Base-by-base conservation (phyloP, 164 flowering plant species). In the Dillenia suffruticosa region DNA sequence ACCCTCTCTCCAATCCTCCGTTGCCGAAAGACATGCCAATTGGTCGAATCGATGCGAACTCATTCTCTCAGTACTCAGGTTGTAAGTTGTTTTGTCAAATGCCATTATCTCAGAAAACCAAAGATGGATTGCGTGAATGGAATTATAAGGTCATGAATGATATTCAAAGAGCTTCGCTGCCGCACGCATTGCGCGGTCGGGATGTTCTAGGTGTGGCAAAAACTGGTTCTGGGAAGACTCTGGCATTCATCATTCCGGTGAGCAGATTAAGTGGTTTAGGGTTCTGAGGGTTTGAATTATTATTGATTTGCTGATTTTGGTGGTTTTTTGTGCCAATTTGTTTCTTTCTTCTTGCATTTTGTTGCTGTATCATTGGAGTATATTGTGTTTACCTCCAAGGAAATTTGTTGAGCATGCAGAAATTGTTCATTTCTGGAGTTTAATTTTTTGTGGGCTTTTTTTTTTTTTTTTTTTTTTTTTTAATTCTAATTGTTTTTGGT, bases 181-280 rank as follows among this genome's bases (percentile, higher is more conserved):
- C 97, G 1, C 97, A 92, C 63, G 72, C 97, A 5, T 76, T 95
- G 12, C 84, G 96, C 46, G 96, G 97, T 9, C 72, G 97, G 0
- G 99, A 95, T 63, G 84, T 95, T 56, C 90, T 90, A 3, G 99
- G 99, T 16, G 97, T 97, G 0, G 99, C 99, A 0, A 88, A 88
- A 64, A 95, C 99, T 24, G 99, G 97, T 10, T 92, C 97, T 1
- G 99, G 99, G 10, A 95, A 92, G 74, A 90, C 97, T 9, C 77
- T 95, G 10, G 96, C 99, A 11, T 95, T 92, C 68, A 46, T 95
- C 46, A 81, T 95, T 16, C 99, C 99, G 61, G 99, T 92, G 46
- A 73, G 87, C 74, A 68, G n/a, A 32, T 12, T 57, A 54, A 3
- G 46, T 16, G 10, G 10, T 49, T 43, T 5, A 16, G 54, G 49